Evolutionary conservation across 176 grass and related monocot species (phyloP), one percentile per base, ranked within the genome.

Genomic region (Carex myosuroides): DNA sequence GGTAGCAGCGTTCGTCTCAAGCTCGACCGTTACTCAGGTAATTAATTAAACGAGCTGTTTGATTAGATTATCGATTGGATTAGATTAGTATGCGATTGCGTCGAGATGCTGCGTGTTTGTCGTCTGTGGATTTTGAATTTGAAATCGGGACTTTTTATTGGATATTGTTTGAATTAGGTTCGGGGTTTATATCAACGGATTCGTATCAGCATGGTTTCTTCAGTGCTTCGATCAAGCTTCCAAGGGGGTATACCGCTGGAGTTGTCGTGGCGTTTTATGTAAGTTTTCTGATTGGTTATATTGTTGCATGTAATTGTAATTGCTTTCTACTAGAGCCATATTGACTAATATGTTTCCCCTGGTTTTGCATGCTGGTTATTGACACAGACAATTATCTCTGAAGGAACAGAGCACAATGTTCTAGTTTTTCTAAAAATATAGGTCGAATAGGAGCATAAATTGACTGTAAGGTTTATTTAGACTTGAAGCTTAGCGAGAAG

Each of bases 221-320:
- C 85, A 89, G 94, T 29, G 94, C 94, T 32, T 90, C 91, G 58
- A 92, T 97, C 86, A 90, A 97, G 83, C 82, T 97, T 80, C 94
- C 94, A 4, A 84, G 77, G 48, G 86, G 87, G 14, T 63, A 94
- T 83, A 97, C 91, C 18, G 88, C 94, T 71, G 94, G 94, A 0
- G 91, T 97, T 81, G 94, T 97, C 59, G 91, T 94, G 39, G 94
- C 94, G 48, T 97, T 97, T 87, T 97, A 97, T 24, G 94, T 97
- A 84, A 86, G 84, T 86, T 64, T 33, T 32, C 50, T 16, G 13
- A 16, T 78, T 78, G 5, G 3, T 69, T 37, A 68, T 39, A 13
- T 75, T 30, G 22, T 78, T 33, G 13, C 21, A 77, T 56, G 13
- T 55, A 16, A 3, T 32, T 54, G 35, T 16, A 32, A 30, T 29